Evolutionary conservation across 768 basidiomycete species (phyloP).

Genomic region (Mycena alexandri): DNA sequence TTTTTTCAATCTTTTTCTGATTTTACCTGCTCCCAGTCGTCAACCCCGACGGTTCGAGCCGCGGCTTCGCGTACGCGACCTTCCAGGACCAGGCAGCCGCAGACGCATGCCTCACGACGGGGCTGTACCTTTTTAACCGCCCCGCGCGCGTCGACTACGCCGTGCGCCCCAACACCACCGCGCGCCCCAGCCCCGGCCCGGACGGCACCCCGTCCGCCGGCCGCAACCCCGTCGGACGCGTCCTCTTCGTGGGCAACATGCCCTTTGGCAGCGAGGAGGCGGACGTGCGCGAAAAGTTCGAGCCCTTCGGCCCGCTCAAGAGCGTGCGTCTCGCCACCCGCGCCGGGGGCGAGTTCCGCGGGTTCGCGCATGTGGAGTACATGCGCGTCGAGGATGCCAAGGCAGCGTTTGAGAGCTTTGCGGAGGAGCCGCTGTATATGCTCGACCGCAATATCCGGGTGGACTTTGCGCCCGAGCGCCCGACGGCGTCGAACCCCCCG

Average conservation of each 20-base stretch:
- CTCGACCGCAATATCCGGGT: conserved; percentile 59
- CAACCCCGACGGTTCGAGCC: conserved; percentile 34
- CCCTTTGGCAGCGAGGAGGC: conserved; percentile 59
- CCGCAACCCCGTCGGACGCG: conserved; percentile 46
- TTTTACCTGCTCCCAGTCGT: conserved; percentile 9
- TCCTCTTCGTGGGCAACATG: conserved; percentile 66
- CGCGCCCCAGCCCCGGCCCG: background rate
- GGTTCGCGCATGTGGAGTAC: conserved; percentile 63
- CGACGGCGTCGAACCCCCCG: conserved; percentile 35
- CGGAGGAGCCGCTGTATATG: conserved; percentile 63
- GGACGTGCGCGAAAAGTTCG: conserved; percentile 57
- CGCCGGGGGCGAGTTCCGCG: conserved; percentile 54
- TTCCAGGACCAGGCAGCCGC: conserved; percentile 13
- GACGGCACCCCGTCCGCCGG: no score
- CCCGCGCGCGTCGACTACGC: conserved; percentile 44
- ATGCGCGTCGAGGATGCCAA: conserved; percentile 51
- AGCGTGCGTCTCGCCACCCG: conserved; percentile 50
- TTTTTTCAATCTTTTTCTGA: background rate
- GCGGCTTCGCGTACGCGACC: conserved; percentile 30
- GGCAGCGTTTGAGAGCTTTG: conserved; percentile 49
- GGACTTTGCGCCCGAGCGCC: conserved; percentile 50
- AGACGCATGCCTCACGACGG: background rate
- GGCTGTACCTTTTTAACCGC: conserved; percentile 16
- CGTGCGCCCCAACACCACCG: conserved; percentile 19
- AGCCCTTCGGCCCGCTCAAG: conserved; percentile 56